Conservation (phyloP, 352 stramenopile genomes). For the Phytophthora uliginosa region DNA sequence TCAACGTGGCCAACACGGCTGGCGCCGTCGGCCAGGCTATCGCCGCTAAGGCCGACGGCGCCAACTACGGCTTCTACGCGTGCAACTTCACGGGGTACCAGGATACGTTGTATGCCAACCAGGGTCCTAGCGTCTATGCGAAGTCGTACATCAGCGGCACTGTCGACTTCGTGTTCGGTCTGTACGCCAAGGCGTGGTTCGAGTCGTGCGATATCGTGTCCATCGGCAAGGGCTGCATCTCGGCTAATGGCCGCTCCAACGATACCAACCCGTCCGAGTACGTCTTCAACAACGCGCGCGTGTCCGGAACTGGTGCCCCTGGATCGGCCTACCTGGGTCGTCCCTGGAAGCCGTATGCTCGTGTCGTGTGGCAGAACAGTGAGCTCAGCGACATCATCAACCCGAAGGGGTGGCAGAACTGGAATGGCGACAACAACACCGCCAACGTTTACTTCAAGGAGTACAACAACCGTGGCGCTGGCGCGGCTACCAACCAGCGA, state of each 20-base stretch:
- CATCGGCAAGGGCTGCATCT: constrained; percentile 17
- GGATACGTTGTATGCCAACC: constrained; percentile 24
- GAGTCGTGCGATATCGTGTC: constrained; percentile 32
- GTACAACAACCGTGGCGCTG: constrained; percentile 21
- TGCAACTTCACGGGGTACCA: constrained; percentile 34
- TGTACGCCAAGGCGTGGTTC: constrained; percentile 31
- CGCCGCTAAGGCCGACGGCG: constrained; percentile 16
- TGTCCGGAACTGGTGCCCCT: constrained; percentile 12
- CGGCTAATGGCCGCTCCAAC: constrained; percentile 21
- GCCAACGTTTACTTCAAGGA: constrained; percentile 32
- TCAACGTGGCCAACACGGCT: constrained; percentile 30
- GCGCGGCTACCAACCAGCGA: constrained; percentile 23
- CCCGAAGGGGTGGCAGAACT: constrained; percentile 17
- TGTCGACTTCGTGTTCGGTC: constrained; percentile 29
- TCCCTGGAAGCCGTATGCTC: constrained; percentile 25
- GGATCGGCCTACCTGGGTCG: constrained; percentile 23
- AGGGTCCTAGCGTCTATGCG: constrained; percentile 20
- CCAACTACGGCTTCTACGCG: constrained; percentile 29
- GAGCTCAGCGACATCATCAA: constrained; percentile 27
- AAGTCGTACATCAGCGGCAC: constrained; percentile 28
- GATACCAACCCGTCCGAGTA: constrained; percentile 27
- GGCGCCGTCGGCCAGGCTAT: constrained; percentile 19
- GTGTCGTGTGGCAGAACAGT: constrained; percentile 31
- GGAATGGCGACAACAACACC: constrained; percentile 25
- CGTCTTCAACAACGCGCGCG: constrained; percentile 27